Percentiles rank a stretch among this genome's conserved stretches.
These are phyloP conservation scores for Phoma sp. DNA, from an alignment of 2,329 filamentous ascomycete species.

Conservation along the genomic window DNA sequence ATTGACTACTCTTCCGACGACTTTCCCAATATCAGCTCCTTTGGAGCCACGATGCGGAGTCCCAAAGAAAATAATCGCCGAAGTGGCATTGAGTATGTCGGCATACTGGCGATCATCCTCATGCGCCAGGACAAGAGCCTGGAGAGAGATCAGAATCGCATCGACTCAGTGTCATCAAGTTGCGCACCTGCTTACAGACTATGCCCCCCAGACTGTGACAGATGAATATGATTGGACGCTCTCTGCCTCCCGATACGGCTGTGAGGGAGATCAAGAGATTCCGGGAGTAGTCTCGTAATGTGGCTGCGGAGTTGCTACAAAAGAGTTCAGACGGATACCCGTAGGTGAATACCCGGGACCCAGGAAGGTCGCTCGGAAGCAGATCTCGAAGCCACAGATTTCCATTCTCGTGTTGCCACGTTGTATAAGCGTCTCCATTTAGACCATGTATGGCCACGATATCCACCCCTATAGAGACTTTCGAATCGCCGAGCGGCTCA, in stretches of 20 bases:
- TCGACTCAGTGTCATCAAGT: neutral
- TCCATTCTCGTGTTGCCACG: neutral
- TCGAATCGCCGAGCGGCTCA: neutral
- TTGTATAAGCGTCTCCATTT: neutral
- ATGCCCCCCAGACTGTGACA: neutral
- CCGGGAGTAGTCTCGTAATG: neutral
- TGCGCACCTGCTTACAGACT: neutral
- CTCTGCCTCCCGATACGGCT: neutral
- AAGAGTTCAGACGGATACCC: constrained; percentile 2
- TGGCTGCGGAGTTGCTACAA: constrained; percentile 1
- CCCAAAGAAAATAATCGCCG: neutral
- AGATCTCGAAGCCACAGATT: neutral
- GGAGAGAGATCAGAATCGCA: neutral
- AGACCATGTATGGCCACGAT: neutral
- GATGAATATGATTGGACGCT: neutral
- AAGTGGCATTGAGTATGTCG: neutral
- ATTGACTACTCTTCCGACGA: neutral
- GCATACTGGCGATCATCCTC: neutral
- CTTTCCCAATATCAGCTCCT: neutral
- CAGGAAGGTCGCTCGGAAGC: neutral
- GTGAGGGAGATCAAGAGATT: neutral
- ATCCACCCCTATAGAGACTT: neutral
- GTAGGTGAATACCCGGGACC: neutral
- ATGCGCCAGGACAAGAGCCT: neutral
- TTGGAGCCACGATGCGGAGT: neutral